These are phyloP conservation scores for Mycena alexandri DNA, from an alignment of 768 basidiomycete species.

Conservation along the genomic window DNA sequence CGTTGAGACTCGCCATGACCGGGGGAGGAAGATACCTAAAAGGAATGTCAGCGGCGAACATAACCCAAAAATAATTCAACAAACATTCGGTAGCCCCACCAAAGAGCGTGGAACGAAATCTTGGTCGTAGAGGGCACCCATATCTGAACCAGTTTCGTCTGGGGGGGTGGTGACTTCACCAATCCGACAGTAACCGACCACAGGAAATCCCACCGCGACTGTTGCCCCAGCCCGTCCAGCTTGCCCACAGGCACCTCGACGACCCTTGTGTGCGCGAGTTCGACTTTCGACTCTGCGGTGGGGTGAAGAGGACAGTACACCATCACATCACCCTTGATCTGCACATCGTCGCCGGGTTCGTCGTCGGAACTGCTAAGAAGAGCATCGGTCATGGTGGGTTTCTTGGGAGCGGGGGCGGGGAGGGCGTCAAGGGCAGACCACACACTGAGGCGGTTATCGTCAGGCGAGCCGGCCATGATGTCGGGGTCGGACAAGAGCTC, in stretches of 20 bases:
- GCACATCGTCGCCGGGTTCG: slow-evolving; percentile 41
- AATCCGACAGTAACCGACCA: slow-evolving; percentile 32
- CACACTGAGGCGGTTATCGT: slow-evolving; percentile 59
- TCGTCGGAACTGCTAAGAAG: slow-evolving; percentile 22
- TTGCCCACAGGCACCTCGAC: slow-evolving; percentile 42
- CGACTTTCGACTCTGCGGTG: slow-evolving; percentile 60
- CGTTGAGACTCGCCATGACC: slow-evolving; percentile 61
- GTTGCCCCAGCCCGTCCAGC: slow-evolving; percentile 25
- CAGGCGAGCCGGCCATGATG: slow-evolving; percentile 65
- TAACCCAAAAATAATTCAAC: slow-evolving; percentile 28
- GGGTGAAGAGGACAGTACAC: slow-evolving; percentile 65
- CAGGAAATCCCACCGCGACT: slow-evolving; percentile 35
- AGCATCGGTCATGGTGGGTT: slow-evolving; percentile 27
- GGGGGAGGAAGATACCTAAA: slow-evolving; percentile 70
- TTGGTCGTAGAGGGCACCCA: slow-evolving; percentile 69
- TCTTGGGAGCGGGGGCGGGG: slow-evolving; percentile 40
- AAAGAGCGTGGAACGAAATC: slow-evolving; percentile 67
- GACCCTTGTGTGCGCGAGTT: slow-evolving; percentile 64
- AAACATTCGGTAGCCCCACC: slow-evolving; percentile 73
- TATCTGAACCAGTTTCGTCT: slow-evolving; percentile 42
- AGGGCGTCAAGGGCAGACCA: slow-evolving; percentile 57
- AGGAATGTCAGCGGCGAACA: background rate
- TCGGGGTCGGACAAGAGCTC: slow-evolving; percentile 62
- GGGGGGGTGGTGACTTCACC: slow-evolving; percentile 9
- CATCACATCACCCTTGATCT: slow-evolving; percentile 64